Conservation (phyloP, 352 stramenopile species). For the Globisporangium recalcitrans region DNA sequence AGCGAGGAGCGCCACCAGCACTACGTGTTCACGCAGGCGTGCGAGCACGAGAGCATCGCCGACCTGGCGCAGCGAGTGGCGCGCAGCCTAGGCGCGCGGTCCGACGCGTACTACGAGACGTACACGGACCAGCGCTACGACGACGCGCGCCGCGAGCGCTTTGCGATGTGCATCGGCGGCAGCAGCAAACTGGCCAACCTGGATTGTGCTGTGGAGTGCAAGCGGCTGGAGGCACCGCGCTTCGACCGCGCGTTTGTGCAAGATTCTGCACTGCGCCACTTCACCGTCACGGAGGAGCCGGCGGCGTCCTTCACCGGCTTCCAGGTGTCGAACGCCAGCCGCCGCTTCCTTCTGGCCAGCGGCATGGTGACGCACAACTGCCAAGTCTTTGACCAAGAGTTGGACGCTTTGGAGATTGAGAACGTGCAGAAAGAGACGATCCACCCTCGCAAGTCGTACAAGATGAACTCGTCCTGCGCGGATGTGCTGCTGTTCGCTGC, state of each 20-base stretch:
- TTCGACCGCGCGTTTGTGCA: conserved; percentile 7
- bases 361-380: conserved; percentile 13
- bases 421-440: conserved; percentile 99
- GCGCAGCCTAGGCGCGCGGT: conserved; percentile 5
- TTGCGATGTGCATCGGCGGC: conserved; percentile 5
- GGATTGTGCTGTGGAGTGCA: conserved; percentile 7
- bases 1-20: conserved; percentile 1
- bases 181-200: conserved; percentile 4
- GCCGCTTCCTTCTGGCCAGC: conserved; percentile 13
- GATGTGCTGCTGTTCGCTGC: conserved; percentile 98
- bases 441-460: conserved; percentile 99
- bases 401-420: conserved; percentile 99
- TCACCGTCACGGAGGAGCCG: conserved; percentile 9
- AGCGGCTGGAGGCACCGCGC: conserved; percentile 4
- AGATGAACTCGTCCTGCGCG: conserved; percentile 99
- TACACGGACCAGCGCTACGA: conserved; percentile 5
- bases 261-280: conserved; percentile 6
- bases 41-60: conserved; percentile 8
- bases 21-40: conserved; percentile 9
- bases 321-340: conserved; percentile 18
- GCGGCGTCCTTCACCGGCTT: conserved; percentile 12
- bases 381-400: conserved; percentile 99
- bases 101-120: conserved; percentile 2
- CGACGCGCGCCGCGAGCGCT: conserved; percentile 3
- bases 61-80: conserved; percentile 7